Evolutionary conservation across 1,284 basidiomycete genomes (phyloP), one percentile per base, ranked within the genome.

Genomic region (Ustilago tritici): DNA sequence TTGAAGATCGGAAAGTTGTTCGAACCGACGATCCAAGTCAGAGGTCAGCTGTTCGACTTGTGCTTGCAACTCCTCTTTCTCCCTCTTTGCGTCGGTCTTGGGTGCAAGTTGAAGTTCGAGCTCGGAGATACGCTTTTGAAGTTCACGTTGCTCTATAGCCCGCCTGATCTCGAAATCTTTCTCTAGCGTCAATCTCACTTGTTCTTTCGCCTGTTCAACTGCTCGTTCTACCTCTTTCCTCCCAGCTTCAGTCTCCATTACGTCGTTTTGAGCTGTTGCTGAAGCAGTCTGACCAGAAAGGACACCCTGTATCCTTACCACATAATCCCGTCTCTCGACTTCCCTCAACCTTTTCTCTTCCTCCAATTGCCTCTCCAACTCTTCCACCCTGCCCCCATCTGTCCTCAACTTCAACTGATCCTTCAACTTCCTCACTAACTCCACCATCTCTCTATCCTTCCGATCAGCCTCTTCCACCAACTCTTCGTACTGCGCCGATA

Each of bases 151-250:
- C 56, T 76, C 69, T 36, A 77, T 66, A 1, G 52, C 28, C 1
- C 46, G 56, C 8, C 76, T 67, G 38, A 78, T 32, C 3, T 59
- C 67, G 55, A 74, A 78, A 47, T 78, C 75, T 31, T 73, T 77
- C 23, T 77, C 70, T 31, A 69, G 14, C 2, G 70, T 67, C 34
- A 35, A 8, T 0, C 76, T 54, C 8, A 70, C 19, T 19, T 70
- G 66, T 41, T 62, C 55, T n/a, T 61, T 73, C 9, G 61, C 64
- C 40, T 55, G 40, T 34, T 73, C 64, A 23, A 65, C 19, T 23
- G 14, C 57, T 35, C 15, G 17, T 32, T 36, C 19, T 35, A 36
- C 43, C 47, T 28, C 23, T 9, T 34, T 43, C 38, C 46, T 19
- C 28, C 28, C 49, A 31, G 28, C 49, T 17, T 14, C 15, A 7